phyloP scores from a whole-genome alignment of 2,329 filamentous ascomycete species.

The Rutstroemia sp. region DNA sequence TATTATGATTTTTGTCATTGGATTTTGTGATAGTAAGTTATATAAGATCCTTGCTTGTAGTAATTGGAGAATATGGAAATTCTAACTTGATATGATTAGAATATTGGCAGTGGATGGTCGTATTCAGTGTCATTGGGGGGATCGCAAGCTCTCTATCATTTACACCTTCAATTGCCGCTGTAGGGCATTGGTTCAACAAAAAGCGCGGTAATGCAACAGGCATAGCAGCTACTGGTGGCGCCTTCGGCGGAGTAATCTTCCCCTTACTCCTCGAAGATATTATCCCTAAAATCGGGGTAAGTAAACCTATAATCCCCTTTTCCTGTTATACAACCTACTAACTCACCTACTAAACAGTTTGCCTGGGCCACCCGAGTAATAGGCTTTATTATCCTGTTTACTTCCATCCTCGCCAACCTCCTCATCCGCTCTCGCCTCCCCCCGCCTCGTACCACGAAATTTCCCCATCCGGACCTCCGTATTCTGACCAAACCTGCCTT shows the following conservation, averaged over 20 bases:
- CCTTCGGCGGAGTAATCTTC: constrained; percentile 63
- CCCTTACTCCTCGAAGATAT: constrained; percentile 36
- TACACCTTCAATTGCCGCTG: constrained; percentile 70
- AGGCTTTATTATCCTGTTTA: constrained; percentile 21
- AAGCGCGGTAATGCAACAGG: constrained; percentile 75
- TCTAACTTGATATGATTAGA: constrained; percentile 1
- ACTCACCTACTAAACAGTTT: constrained; percentile 10
- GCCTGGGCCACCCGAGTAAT: constrained; percentile 24
- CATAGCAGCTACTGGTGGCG: constrained; percentile 73
- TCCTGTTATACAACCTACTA: neutral
- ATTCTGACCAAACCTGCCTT: constrained; percentile 60
- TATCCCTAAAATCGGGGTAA: constrained; percentile 22
- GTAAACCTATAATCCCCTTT: neutral
- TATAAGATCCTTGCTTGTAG: no score
- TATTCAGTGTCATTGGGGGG: constrained; percentile 70
- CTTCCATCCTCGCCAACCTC: constrained; percentile 20
- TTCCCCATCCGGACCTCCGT: constrained; percentile 53
- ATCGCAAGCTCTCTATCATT: constrained; percentile 72
- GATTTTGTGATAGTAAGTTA: constrained; percentile 51
- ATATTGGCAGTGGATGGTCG: constrained; percentile 64
- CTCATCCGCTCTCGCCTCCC: constrained; percentile 49
- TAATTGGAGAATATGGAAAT: neutral
- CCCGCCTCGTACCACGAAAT: constrained; percentile 47
- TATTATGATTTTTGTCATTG: constrained; percentile 58
- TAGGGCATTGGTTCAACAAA: constrained; percentile 74